phyloP scores from a whole-genome alignment of 108 stramenopile species.

The Pseudonitzschia multiseries region DNA sequence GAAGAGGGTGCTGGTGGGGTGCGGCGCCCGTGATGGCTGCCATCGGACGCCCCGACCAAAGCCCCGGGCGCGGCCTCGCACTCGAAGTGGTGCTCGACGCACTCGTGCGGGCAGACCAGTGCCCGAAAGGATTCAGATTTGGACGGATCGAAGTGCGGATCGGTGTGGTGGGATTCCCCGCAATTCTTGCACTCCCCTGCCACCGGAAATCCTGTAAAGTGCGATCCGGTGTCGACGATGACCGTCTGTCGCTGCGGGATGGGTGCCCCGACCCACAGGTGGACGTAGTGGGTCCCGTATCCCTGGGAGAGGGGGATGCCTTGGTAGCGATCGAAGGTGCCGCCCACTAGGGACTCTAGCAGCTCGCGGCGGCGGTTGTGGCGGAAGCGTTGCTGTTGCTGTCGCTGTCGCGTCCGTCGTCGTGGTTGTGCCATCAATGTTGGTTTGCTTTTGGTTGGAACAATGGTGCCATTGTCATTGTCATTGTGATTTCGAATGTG shows the following conservation, averaged over 20 bases:
- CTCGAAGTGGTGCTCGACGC: conserved; percentile 26
- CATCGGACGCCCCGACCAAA: no score
- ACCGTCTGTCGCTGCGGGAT: conserved; percentile 89
- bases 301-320: conserved; percentile 61
- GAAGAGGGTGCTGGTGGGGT: neutral
- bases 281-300: conserved; percentile 93
- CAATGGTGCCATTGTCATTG: neutral
- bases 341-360: conserved; percentile 15
- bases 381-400: neutral
- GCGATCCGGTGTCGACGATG: conserved; percentile 94
- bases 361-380: neutral
- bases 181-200: conserved; percentile 64
- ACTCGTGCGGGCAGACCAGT: conserved; percentile 57
- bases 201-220: conserved; percentile 90
- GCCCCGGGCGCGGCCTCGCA: no score
- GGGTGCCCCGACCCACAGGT: conserved; percentile 90
- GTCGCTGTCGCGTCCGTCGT: neutral
- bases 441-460: neutral
- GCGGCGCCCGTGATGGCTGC: neutral
- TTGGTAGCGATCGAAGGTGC: conserved; percentile 40
- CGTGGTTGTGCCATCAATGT: no score
- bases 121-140: conserved; percentile 54
- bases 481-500: neutral
- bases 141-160: conserved; percentile 83
- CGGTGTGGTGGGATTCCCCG: conserved; percentile 88